Conservation (phyloP, 1,284 basidiomycete genomes). For the Mycena citricolor region DNA sequence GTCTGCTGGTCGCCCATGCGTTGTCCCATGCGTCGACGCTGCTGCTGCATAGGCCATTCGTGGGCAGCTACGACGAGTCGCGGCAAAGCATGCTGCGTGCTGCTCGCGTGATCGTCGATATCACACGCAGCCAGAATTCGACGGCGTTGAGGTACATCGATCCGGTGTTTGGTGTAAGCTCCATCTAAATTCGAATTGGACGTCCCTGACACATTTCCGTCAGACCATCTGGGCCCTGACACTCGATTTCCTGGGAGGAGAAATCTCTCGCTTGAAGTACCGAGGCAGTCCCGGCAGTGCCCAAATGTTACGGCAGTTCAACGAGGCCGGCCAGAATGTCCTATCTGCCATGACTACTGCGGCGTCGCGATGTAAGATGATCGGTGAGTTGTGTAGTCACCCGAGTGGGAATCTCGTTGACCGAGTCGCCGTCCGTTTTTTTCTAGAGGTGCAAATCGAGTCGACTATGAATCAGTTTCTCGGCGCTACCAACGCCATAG, state of each 20-base stretch:
- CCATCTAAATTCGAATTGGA: not conserved
- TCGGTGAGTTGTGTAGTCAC: conserved; percentile 11
- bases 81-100: conserved; percentile 9
- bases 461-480: no score
- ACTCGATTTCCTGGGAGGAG: conserved; percentile 22
- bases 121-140: conserved; percentile 12
- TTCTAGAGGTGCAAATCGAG: no score
- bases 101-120: conserved; percentile 16
- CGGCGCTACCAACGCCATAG: no score
- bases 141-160: conserved; percentile 23
- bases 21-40: conserved; percentile 21
- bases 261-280: conserved; percentile 4
- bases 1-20: conserved; percentile 16
- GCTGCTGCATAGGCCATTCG: conserved; percentile 23
- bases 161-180: conserved; percentile 26
- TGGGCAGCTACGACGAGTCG: conserved; percentile 3
- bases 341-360: conserved; percentile 13
- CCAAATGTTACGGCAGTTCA: not conserved
- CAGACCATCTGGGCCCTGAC: conserved; percentile 26
- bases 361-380: conserved; percentile 7
- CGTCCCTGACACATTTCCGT: not conserved
- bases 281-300: not conserved
- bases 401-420: no score
- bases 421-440: no score
- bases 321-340: conserved; percentile 6